Conservation (phyloP, 2,329 filamentous ascomycete genomes). For the Ascosphaera pollenicola region DNA sequence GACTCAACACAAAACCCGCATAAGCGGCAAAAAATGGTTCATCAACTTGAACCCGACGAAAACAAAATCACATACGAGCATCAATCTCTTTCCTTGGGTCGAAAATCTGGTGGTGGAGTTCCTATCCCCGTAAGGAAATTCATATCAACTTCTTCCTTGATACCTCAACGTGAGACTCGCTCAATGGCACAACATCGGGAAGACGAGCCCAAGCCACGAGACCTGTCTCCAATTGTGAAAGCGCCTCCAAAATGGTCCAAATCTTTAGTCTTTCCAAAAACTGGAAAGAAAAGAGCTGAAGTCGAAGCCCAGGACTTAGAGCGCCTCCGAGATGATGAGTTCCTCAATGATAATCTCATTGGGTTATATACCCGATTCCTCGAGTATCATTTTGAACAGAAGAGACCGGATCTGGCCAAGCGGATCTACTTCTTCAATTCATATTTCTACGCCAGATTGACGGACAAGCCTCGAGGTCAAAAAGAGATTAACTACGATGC, state of each 20-base stretch:
- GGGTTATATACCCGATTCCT: constrained; percentile 66
- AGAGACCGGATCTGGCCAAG: constrained; percentile 32
- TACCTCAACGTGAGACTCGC: constrained; percentile 11
- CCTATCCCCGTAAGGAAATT: constrained; percentile 13
- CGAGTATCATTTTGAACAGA: constrained; percentile 35
- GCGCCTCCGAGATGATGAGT: constrained; percentile 63
- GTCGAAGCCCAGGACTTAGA: constrained; percentile 29
- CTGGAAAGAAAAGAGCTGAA: constrained; percentile 25
- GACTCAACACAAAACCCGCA: constrained; percentile 1
- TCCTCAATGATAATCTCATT: constrained; percentile 81
- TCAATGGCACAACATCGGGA: constrained; percentile 8
- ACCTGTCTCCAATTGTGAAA: constrained; percentile 6
- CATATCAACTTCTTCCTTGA: not conserved
- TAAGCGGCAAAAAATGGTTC: constrained; percentile 5
- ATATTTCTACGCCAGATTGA: constrained; percentile 69
- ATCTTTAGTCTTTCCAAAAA: constrained; percentile 22
- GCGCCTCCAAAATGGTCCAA: constrained; percentile 1
- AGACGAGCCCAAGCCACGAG: constrained; percentile 4
- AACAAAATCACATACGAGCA: not conserved
- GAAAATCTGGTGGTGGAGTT: constrained; percentile 1
- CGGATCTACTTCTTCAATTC: constrained; percentile 79
- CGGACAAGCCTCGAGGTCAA: constrained; percentile 30
- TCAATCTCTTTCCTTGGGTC: not conserved
- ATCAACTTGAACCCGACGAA: constrained; percentile 1
- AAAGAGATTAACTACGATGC: constrained; percentile 56